A percentile compares a stretch with the other conserved stretches of the same genome.
Evolutionary conservation across 2,329 filamentous ascomycete genomes (phyloP).

Genomic region (Verticillium albo-atrum): DNA sequence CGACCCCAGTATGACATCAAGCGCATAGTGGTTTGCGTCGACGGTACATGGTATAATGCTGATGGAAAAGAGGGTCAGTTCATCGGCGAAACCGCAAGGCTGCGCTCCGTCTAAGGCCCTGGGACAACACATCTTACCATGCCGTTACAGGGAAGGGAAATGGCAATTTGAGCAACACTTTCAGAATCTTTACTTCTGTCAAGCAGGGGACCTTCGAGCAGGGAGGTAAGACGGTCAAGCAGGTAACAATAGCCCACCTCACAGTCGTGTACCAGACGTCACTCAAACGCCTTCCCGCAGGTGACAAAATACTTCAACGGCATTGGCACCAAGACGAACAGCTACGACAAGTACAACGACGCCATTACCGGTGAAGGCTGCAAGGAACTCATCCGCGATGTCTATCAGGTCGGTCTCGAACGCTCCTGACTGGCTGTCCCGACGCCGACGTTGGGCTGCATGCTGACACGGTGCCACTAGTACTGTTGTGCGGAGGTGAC

Average conservation of each 20-base stretch:
- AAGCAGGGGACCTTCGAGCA: conserved; percentile 2
- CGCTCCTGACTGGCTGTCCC: not conserved
- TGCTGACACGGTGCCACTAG: not conserved
- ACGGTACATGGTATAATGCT: conserved; percentile 8
- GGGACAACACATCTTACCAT: too few species aligned
- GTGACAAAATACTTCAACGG: conserved; percentile 10
- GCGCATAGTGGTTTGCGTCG: conserved; percentile 8
- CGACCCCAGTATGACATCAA: not conserved
- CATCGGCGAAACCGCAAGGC: too few species aligned
- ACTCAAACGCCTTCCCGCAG: not conserved
- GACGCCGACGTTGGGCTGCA: not conserved
- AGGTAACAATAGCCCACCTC: conserved; percentile 1
- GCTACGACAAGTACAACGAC: conserved; percentile 15
- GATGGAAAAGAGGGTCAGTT: conserved; percentile 7
- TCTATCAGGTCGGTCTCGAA: conserved; percentile 13
- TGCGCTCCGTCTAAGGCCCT: too few species aligned
- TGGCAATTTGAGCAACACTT: conserved; percentile 7
- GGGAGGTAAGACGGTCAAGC: not conserved
- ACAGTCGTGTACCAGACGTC: too few species aligned
- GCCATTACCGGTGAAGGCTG: conserved; percentile 11
- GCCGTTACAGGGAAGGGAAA: conserved; percentile 4
- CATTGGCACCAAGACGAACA: conserved; percentile 13
- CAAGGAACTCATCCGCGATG: conserved; percentile 14
- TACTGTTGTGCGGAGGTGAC: conserved; percentile 5
- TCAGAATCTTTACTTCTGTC: conserved; percentile 5